These are phyloP conservation scores for Corchorus capsularis DNA, from an alignment of 345 rosid genomes.

Conservation along the genomic window DNA sequence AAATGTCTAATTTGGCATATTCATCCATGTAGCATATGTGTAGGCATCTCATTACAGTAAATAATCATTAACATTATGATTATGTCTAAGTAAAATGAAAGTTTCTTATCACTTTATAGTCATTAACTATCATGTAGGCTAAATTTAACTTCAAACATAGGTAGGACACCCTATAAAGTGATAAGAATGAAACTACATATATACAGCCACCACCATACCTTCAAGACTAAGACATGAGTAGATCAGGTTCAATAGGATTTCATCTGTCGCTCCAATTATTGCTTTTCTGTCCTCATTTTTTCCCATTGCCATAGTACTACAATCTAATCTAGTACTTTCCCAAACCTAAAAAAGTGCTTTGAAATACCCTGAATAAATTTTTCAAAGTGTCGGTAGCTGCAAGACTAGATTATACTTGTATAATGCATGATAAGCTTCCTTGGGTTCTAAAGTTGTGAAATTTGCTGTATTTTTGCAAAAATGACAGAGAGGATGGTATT, in stretches of 20 bases:
- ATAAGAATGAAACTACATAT: background rate
- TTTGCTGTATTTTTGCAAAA: background rate
- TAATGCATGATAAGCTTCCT: background rate
- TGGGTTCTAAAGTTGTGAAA: background rate
- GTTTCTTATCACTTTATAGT: background rate
- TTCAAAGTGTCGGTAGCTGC: background rate
- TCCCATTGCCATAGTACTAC: background rate
- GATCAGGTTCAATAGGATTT: background rate
- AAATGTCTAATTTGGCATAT: background rate
- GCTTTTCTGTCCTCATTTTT: background rate
- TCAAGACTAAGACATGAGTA: background rate
- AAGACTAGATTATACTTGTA: background rate
- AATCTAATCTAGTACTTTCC: background rate
- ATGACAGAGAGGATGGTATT: background rate
- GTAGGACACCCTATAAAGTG: background rate
- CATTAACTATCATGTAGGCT: background rate
- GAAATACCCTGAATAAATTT: background rate
- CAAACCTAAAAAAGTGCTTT: background rate
- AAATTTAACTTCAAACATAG: constrained; percentile 3
- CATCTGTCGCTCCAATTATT: background rate
- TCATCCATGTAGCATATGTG: background rate
- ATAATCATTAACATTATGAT: constrained; percentile 16
- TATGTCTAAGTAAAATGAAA: background rate
- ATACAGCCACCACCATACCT: constrained; percentile 3
- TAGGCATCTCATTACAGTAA: constrained; percentile 15